These are phyloP conservation scores for Phytomonas serpens DNA, from an alignment of 208 protist species.

Conservation along the genomic window DNA sequence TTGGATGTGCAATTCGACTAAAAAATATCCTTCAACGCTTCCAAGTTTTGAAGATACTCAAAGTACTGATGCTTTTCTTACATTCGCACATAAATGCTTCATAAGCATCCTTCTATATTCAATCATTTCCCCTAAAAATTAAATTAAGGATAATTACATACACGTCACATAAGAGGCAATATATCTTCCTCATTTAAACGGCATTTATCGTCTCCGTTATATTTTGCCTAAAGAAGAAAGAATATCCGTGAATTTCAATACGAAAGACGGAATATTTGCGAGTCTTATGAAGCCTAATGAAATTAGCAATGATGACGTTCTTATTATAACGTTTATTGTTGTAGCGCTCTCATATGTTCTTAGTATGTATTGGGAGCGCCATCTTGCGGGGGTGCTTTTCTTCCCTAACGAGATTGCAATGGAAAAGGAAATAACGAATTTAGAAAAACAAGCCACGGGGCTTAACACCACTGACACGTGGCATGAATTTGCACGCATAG, in stretches of 20 bases:
- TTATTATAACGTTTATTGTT: conserved; percentile 20
- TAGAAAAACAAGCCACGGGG: conserved; percentile 26
- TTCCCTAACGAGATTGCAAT: conserved; percentile 33
- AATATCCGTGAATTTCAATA: neutral
- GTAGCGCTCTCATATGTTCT: conserved; percentile 25
- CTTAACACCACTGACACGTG: conserved; percentile 25
- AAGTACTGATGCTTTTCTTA: neutral
- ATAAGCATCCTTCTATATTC: neutral
- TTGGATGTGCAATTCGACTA: neutral
- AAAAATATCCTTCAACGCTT: neutral
- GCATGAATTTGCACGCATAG: conserved; percentile 28
- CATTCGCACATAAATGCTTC: neutral
- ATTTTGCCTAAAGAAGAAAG: conserved; percentile 3
- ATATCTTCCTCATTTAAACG: neutral
- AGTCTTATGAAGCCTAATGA: neutral
- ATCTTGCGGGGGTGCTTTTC: conserved; percentile 26
- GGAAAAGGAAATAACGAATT: conserved; percentile 21
- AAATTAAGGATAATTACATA: conserved; percentile 6
- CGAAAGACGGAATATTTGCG: neutral
- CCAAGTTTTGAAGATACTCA: neutral
- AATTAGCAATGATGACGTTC: conserved; percentile 14
- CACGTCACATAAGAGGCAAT: neutral
- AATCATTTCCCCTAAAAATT: neutral
- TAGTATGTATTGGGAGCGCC: conserved; percentile 30
- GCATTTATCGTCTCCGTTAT: neutral